These are phyloP conservation scores for Carpinus viminea DNA, from an alignment of 306 rosid genomes.

Conservation along the genomic window DNA sequence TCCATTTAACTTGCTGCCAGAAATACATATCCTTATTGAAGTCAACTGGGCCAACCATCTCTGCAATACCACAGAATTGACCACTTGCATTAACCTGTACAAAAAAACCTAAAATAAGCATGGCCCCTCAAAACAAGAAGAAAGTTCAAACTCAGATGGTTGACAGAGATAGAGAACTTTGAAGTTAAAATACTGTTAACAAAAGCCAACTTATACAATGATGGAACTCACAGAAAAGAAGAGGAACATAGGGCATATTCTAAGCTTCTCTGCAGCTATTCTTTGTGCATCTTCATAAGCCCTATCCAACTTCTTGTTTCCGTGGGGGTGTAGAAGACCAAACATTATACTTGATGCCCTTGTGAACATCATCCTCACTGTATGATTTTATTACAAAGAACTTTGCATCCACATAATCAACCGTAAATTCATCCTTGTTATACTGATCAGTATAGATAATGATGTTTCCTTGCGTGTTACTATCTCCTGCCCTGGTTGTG, in stretches of 20 bases:
- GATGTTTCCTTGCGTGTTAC: conserved; percentile 70
- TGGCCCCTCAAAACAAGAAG: not conserved
- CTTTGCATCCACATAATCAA: conserved; percentile 67
- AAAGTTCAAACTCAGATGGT: conserved; percentile 4
- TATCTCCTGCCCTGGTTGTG: conserved; percentile 70
- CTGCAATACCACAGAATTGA: conserved; percentile 89
- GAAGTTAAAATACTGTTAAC: not conserved
- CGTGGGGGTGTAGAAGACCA: conserved; percentile 97
- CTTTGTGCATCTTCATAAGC: conserved; percentile 79
- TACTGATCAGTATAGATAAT: conserved; percentile 70
- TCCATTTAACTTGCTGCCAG: conserved; percentile 99
- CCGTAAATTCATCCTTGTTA: conserved; percentile 72
- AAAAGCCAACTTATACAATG: not conserved
- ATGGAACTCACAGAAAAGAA: conserved; percentile 71
- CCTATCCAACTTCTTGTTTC: conserved; percentile 76
- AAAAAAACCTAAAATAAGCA: conserved; percentile 12
- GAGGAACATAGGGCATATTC: conserved; percentile 74
- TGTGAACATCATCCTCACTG: conserved; percentile 98
- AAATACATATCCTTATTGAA: conserved; percentile 85
- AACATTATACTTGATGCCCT: conserved; percentile 88
- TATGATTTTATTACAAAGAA: conserved; percentile 91
- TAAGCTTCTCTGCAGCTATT: conserved; percentile 55
- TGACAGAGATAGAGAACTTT: not conserved
- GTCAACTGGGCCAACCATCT: conserved; percentile 83
- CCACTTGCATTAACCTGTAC: conserved; percentile 93